A percentile compares a stretch with the other conserved stretches of the same genome.
phyloP scores from a whole-genome alignment of 768 basidiomycete genomes.

The Boletus vinaceobasis region DNA sequence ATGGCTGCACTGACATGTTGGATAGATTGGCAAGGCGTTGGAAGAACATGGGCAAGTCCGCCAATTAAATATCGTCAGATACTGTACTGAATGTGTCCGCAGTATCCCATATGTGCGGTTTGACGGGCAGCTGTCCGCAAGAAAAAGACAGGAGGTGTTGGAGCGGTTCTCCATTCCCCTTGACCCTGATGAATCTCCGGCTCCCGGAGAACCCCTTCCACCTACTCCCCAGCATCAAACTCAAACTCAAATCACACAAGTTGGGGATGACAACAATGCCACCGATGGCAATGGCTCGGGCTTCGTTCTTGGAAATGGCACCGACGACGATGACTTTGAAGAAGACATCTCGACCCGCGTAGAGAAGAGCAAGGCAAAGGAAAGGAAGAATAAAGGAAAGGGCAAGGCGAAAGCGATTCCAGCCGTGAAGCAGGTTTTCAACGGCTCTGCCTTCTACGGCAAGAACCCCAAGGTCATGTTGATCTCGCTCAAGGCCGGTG shows the following conservation, averaged over 20 bases:
- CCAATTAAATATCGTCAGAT: not conserved
- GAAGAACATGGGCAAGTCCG: constrained; percentile 56
- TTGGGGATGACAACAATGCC: constrained; percentile 10
- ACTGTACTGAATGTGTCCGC: constrained; percentile 1
- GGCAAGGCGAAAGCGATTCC: constrained; percentile 29
- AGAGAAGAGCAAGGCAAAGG: constrained; percentile 33
- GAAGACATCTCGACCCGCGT: constrained; percentile 30
- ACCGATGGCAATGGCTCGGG: constrained; percentile 34
- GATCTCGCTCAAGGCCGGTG: constrained; percentile 84
- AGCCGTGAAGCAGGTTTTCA: constrained; percentile 12
- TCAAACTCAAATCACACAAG: not conserved
- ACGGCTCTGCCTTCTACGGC: constrained; percentile 24
- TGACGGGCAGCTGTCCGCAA: constrained; percentile 84
- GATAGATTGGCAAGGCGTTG: constrained; percentile 65
- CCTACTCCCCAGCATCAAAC: constrained; percentile 4
- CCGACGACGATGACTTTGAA: constrained; percentile 32
- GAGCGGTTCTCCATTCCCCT: constrained; percentile 70
- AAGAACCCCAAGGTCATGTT: constrained; percentile 77
- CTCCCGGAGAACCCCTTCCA: constrained; percentile 16
- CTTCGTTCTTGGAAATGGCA: constrained; percentile 30
- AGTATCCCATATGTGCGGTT: constrained; percentile 79
- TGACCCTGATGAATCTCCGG: constrained; percentile 30
- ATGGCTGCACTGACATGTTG: not conserved
- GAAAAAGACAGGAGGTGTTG: constrained; percentile 72
- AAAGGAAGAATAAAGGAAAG: constrained; percentile 39